Base-by-base conservation (phyloP, 176 grass and related monocot genomes). In the Musa itinerans region DNA sequence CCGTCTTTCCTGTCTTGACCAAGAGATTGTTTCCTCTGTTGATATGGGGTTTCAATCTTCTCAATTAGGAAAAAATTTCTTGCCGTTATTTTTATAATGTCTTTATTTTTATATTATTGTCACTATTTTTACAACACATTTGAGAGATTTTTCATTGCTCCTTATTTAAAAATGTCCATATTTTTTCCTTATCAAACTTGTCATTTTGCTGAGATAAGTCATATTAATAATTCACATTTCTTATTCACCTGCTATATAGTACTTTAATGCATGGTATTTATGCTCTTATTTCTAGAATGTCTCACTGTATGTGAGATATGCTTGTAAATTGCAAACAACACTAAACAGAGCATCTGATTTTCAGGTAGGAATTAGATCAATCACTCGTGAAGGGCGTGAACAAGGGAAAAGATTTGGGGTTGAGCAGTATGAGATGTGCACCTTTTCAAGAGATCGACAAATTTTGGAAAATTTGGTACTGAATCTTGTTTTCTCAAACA, bases 371-470 rank as follows among this genome's bases (percentile, higher is more conserved):
- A 58, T 98, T 16, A 84, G 95, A 79, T 98, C 95, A 54, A 98
- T 98, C 70, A 93, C 88, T 1, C 93, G 89, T 64, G 95, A 98
- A 89, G 95, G 95, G 23, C 88, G 88, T 11, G 95, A 98, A 12
- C 95, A 98, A 87, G 95, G 90, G 34, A 98, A 93, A 74, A 84
- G 88, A 79, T 98, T 98, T 79, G 95, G 95, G 14, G 88, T 98
- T 26, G 90, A 93, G 63, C 95, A 98, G 76, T 93, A 89, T 53
- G 95, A 98, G 84, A 93, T 98, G 95, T 82, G 90, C 27, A 98
- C 90, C 15, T 98, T 98, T 76, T 98, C 86, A 17, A 89, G 74
- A 71, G 90, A 98, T 48, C 78, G 86, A 0, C 84, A 87, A 70
- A 83, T 86, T 58, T 88, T 98, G 58, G 95, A 98, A 81, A 93